Evolutionary conservation across 2,329 filamentous ascomycete species (phyloP).

Genomic region (Amesomyces nigricolor): DNA sequence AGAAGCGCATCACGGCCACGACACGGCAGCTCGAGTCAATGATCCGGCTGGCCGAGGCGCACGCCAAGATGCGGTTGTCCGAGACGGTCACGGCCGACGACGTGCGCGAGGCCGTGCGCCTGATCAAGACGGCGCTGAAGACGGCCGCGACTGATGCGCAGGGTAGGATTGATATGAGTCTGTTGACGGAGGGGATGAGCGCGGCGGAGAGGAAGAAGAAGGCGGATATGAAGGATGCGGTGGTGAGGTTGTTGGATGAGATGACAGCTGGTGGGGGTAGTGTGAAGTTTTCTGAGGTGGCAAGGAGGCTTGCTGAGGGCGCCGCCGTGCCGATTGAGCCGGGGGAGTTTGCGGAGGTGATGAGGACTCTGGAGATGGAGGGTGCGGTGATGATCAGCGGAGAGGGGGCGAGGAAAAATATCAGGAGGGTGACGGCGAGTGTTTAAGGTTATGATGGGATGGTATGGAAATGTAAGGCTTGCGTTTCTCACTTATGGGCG

Average conservation of each 20-base stretch:
- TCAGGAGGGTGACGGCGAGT: constrained; percentile 60
- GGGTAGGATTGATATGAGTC: constrained; percentile 81
- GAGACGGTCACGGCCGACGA: constrained; percentile 92
- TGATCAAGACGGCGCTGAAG: constrained; percentile 75
- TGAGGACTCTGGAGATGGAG: constrained; percentile 77
- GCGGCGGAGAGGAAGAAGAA: constrained; percentile 77
- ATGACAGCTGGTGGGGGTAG: constrained; percentile 67
- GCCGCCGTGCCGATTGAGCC: constrained; percentile 75
- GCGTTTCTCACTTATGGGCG: not conserved
- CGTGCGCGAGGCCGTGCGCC: constrained; percentile 78
- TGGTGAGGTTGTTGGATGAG: constrained; percentile 65
- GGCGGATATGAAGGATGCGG: constrained; percentile 60
- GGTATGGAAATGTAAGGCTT: not conserved
- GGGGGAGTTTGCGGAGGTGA: constrained; percentile 74
- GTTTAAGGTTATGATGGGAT: constrained; percentile 50
- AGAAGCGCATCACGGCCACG: constrained; percentile 81
- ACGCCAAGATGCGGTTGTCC: constrained; percentile 85
- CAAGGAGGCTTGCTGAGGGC: constrained; percentile 83
- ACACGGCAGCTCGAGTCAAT: constrained; percentile 68
- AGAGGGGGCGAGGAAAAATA: constrained; percentile 46
- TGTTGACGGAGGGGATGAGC: constrained; percentile 62
- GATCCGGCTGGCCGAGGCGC: constrained; percentile 52
- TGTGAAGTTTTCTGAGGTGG: constrained; percentile 85
- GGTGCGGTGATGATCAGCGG: constrained; percentile 60
- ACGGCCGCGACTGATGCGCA: constrained; percentile 94